Conservation (phyloP, 768 basidiomycete genomes). For the Russula vinacea region DNA sequence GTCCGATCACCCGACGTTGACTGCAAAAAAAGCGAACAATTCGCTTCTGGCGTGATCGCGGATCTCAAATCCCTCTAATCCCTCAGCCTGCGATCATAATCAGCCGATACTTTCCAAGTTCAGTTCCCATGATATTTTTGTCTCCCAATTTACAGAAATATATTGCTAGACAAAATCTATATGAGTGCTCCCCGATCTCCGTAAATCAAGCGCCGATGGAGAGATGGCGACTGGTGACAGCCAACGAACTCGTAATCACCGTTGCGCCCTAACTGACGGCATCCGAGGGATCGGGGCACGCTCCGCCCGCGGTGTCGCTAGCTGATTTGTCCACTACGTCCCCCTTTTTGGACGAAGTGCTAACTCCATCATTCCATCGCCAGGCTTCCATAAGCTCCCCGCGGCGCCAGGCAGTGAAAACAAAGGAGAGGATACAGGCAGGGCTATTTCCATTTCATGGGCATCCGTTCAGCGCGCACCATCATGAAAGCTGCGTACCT, state of each 20-base stretch:
- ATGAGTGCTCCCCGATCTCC: background rate
- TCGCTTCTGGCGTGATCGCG: background rate
- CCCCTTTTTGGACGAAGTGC: slow-evolving; percentile 31
- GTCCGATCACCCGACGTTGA: slow-evolving; percentile 5
- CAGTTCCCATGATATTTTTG: background rate
- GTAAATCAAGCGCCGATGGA: background rate
- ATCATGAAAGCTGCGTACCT: slow-evolving; percentile 49
- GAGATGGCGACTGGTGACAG: background rate
- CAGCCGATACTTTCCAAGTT: background rate
- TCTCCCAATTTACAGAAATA: background rate
- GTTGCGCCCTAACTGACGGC: slow-evolving; percentile 6
- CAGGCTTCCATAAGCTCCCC: slow-evolving; percentile 73
- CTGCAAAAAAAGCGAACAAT: background rate
- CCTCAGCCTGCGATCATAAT: background rate
- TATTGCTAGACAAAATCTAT: background rate
- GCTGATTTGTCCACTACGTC: slow-evolving; percentile 17
- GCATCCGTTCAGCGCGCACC: background rate
- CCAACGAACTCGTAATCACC: slow-evolving; percentile 8
- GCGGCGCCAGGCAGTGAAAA: slow-evolving; percentile 52
- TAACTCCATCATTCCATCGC: slow-evolving; percentile 62
- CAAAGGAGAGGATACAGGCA: slow-evolving; percentile 70
- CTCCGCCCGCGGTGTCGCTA: slow-evolving; percentile 15
- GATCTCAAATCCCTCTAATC: background rate
- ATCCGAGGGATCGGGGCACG: slow-evolving; percentile 19
- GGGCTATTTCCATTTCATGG: slow-evolving; percentile 46